A percentile compares a stretch with the other conserved stretches of the same genome.
Evolutionary conservation across 2,329 filamentous ascomycete species (phyloP).

Genomic region (Apiospora saccharicola): DNA sequence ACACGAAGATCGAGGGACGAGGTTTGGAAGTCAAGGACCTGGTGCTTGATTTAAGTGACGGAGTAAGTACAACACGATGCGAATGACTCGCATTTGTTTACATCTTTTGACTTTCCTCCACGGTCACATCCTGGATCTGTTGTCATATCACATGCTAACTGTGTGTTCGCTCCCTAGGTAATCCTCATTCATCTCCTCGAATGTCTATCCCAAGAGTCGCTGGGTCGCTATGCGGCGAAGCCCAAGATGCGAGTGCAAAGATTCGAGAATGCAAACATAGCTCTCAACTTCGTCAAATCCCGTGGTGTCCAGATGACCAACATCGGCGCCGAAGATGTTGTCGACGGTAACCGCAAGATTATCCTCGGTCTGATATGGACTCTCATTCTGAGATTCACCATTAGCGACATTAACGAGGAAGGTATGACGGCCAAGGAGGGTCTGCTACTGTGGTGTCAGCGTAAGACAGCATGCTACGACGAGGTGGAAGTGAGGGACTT

Average conservation of each 20-base stretch:
- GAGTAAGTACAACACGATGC: conserved; percentile 65
- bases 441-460: conserved; percentile 93
- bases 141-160: conserved; percentile 26
- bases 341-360: conserved; percentile 97
- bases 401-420: conserved; percentile 98
- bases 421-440: conserved; percentile 98
- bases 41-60: conserved; percentile 89
- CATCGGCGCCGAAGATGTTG: conserved; percentile 96
- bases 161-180: conserved; percentile 62
- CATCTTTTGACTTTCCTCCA: background rate
- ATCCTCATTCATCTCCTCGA: conserved; percentile 97
- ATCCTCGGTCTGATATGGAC: conserved; percentile 98
- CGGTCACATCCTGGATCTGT: background rate
- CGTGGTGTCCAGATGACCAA: conserved; percentile 97
- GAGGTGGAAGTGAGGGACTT: conserved; percentile 97
- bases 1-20: conserved; percentile 87
- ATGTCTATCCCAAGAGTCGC: conserved; percentile 91
- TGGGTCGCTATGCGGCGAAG: conserved; percentile 95
- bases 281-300: conserved; percentile 90
- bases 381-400: conserved; percentile 95
- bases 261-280: conserved; percentile 98
- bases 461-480: conserved; percentile 98
- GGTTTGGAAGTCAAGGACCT: conserved; percentile 85
- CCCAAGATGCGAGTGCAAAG: conserved; percentile 95
- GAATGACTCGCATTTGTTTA: conserved; percentile 18